A percentile compares a stretch with the other conserved stretches of the same genome.
These are phyloP conservation scores for Pseudogymnoascus sp. DNA, from an alignment of 2,329 filamentous ascomycete species.

Conservation along the genomic window DNA sequence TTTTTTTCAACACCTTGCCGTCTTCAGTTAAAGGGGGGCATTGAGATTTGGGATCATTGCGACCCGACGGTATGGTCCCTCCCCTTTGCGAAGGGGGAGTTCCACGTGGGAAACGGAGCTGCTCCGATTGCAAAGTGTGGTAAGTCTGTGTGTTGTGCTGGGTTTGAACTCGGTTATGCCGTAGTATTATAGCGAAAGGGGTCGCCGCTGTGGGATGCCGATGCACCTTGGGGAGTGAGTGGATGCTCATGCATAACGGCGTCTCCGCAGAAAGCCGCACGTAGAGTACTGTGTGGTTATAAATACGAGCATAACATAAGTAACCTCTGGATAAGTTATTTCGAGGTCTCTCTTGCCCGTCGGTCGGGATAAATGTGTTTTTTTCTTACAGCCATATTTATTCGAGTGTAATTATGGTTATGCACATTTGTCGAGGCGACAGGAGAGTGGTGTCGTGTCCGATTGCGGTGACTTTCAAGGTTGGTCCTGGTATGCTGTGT, in stretches of 20 bases:
- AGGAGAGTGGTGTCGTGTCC: neutral
- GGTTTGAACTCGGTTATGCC: neutral
- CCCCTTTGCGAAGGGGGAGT: neutral
- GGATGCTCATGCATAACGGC: neutral
- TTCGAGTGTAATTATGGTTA: neutral
- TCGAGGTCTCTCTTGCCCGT: neutral
- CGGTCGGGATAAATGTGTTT: neutral
- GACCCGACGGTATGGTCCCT: neutral
- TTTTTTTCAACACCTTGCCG: neutral
- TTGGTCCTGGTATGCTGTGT: neutral
- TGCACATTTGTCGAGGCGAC: too few species aligned
- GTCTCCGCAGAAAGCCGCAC: neutral
- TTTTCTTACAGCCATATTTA: neutral
- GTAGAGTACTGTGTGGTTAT: neutral
- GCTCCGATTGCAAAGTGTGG: neutral
- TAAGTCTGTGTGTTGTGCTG: neutral
- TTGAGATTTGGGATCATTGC: neutral
- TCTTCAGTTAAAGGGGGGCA: neutral
- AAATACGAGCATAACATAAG: neutral
- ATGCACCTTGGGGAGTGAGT: neutral
- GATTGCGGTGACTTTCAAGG: neutral
- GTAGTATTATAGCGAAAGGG: neutral
- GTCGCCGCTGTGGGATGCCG: neutral
- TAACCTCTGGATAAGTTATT: neutral
- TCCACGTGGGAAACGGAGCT: neutral